Percentiles rank a stretch among this genome's conserved stretches.
These are phyloP conservation scores for Iris macrosiphon DNA, from an alignment of 106 monocot species.

Conservation along the genomic window DNA sequence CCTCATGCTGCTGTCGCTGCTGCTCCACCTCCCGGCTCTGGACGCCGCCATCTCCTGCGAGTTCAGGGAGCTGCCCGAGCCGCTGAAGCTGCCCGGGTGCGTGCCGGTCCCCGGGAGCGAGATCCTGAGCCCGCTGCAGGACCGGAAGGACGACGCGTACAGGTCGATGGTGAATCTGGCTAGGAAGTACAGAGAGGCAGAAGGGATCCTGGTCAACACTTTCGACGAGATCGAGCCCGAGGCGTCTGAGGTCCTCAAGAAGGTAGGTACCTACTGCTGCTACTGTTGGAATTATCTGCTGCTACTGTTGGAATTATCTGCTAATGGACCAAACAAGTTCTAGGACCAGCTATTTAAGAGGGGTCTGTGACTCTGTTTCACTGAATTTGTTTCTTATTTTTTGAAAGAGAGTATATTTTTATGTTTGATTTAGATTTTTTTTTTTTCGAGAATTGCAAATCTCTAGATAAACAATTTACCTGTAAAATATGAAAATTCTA, in stretches of 20 bases:
- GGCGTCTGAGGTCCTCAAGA: constrained; percentile 7
- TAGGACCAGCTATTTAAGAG: no score
- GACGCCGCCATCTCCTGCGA: constrained; percentile 21
- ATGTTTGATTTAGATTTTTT: no score
- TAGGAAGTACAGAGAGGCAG: constrained; percentile 18
- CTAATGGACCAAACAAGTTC: no score
- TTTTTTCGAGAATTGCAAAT: no score
- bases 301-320: no score
- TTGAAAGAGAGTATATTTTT: no score
- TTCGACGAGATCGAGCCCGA: constrained; percentile 47
- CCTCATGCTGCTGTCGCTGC: constrained; percentile 24
- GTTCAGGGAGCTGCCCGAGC: constrained; percentile 27
- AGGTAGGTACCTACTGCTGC: background rate
- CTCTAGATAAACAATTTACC: no score
- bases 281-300: no score
- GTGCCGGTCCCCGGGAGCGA: constrained; percentile 47
- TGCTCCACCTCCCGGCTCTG: constrained; percentile 48
- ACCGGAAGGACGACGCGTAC: constrained; percentile 29
- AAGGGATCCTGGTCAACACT: constrained; percentile 46
- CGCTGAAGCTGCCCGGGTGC: constrained; percentile 52
- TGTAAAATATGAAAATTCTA: no score
- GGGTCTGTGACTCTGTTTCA: no score
- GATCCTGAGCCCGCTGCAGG: constrained; percentile 29
- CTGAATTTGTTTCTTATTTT: no score
- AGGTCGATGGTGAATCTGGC: constrained; percentile 40